Conservation (phyloP, 2,329 filamentous ascomycete species). For the Fusarium papillatum region DNA sequence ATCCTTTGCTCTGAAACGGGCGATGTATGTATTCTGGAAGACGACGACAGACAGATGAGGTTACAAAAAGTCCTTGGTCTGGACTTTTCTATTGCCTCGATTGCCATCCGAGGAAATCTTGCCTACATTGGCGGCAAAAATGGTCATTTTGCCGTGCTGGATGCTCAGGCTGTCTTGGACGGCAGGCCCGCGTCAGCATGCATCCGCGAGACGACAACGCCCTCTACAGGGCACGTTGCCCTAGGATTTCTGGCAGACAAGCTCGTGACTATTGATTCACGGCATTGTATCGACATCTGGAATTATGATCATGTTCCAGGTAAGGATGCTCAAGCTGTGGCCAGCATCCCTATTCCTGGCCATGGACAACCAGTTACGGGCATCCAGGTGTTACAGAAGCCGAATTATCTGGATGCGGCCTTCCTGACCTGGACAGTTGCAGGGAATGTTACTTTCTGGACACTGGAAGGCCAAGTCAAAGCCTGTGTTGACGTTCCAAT, state of each 20-base stretch:
- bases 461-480: slow-evolving; percentile 77
- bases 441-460: slow-evolving; percentile 88
- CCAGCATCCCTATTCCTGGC: slow-evolving; percentile 71
- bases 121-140: slow-evolving; percentile 79
- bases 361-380: slow-evolving; percentile 79
- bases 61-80: slow-evolving; percentile 76
- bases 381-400: slow-evolving; percentile 73
- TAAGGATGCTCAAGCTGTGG: slow-evolving; percentile 51
- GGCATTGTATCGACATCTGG: slow-evolving; percentile 81
- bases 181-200: slow-evolving; percentile 51
- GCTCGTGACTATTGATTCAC: slow-evolving; percentile 81
- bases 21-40: slow-evolving; percentile 90
- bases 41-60: slow-evolving; percentile 79
- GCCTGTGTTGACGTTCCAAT: slow-evolving; percentile 76
- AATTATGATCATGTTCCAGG: slow-evolving; percentile 59
- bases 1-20: slow-evolving; percentile 91
- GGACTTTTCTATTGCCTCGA: slow-evolving; percentile 77
- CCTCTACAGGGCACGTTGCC: slow-evolving; percentile 68
- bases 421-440: slow-evolving; percentile 93
- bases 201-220: slow-evolving; percentile 54
- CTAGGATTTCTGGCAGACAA: slow-evolving; percentile 77
- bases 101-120: slow-evolving; percentile 70
- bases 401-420: slow-evolving; percentile 73
- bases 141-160: slow-evolving; percentile 68
- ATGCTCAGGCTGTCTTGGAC: slow-evolving; percentile 63